Evolutionary conservation across 306 rosid species (phyloP), one percentile per base, ranked within the genome.

Genomic region (Vigna hirtella): DNA sequence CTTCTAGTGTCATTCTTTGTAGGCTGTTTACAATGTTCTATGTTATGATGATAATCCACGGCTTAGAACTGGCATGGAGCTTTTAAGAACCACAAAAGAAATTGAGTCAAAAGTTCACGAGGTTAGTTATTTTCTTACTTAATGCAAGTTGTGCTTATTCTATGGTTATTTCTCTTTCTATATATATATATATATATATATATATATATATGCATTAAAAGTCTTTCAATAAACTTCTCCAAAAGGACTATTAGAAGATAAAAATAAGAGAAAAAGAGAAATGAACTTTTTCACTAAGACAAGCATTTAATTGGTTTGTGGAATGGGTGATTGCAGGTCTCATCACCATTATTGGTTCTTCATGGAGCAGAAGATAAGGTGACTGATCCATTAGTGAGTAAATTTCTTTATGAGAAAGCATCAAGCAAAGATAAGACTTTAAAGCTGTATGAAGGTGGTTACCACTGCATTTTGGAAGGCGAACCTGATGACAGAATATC

Each of bases 311-410:
- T 20, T 55, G 30, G 9, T 18, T 1, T 55, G 22, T 24, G 5
- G 81, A 65, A 28, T 51, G 56, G 43, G 12, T 63, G 18, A 26
- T 55, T 76, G 67, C 91, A 89, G 96, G 90, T 91, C 63, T 88
- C 96, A 49, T 83, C 91, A 22, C 98, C 98, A 48, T 65, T 93
- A 36, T 79, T 94, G 74, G 80, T 94, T 84, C 96, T 94, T 85
- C 98, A 94, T 66, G 97, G 98, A 76, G 93, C 89, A 45, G 93
- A 72, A 18, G 96, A 94, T 69, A 89, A 83, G 87, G 94, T 94
- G 84, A 91, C 94, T 15, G 98, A 91, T 86, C 98, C 97, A 24
- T 42, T 62, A 15, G 93, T 90, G 77, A 94, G 98, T 77, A 83
- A 79, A 58, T 91, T 77, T 89, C 95, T 94, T 9, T 91, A 90